Conservation (phyloP, 192 early-diverging fungal species). For the Diversispora eburnea region DNA sequence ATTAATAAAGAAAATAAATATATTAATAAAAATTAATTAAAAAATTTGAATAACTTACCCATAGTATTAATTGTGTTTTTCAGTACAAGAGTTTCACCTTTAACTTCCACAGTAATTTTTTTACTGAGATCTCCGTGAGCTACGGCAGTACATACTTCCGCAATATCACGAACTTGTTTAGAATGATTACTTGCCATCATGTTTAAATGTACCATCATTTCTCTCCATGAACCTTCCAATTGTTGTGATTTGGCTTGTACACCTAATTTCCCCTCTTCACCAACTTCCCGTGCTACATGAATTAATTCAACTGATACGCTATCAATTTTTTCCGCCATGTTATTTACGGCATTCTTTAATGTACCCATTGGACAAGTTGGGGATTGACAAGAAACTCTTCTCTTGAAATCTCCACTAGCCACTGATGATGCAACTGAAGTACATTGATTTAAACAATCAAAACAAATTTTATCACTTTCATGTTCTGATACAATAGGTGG, state of each 20-base stretch:
- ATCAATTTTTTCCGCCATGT: conserved; percentile 53
- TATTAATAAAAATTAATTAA: neutral
- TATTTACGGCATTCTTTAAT: conserved; percentile 70
- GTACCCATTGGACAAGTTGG: conserved; percentile 64
- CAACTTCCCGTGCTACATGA: conserved; percentile 66
- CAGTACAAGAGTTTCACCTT: conserved; percentile 71
- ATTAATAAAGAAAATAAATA: neutral
- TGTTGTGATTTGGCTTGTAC: conserved; percentile 54
- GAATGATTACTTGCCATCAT: conserved; percentile 51
- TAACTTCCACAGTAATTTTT: conserved; percentile 63
- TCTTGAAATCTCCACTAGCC: conserved; percentile 55
- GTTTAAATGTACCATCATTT: conserved; percentile 57
- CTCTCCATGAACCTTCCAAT: conserved; percentile 52
- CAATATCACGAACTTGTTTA: conserved; percentile 64
- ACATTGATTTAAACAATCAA: conserved; percentile 9
- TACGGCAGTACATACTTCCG: conserved; percentile 65
- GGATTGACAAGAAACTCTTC: conserved; percentile 57
- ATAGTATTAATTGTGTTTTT: conserved; percentile 75
- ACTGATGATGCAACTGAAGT: conserved; percentile 37
- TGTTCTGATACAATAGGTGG: neutral
- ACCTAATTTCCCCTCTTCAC: conserved; percentile 70
- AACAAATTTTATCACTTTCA: conserved; percentile 1
- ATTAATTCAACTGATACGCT: conserved; percentile 48
- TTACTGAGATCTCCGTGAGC: conserved; percentile 67
- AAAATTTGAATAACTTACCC: conserved; percentile 43